A percentile compares a stretch with the other conserved stretches of the same genome.
phyloP scores from a whole-genome alignment of 495 filamentous ascomycete species.

The Neurospora tetrasperma region DNA sequence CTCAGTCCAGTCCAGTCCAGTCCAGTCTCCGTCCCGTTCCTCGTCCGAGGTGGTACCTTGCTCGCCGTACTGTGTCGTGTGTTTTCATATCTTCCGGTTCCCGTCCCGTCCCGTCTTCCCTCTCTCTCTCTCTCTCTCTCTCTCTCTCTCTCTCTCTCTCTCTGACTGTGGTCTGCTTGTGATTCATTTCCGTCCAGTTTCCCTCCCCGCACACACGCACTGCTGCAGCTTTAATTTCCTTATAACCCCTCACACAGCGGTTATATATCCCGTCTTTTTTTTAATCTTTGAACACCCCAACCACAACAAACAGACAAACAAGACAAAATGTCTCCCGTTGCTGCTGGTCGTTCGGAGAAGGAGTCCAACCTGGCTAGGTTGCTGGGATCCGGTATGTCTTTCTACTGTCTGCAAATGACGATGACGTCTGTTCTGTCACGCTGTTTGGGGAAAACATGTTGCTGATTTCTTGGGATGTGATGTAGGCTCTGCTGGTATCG shows the following conservation, averaged over 20 bases:
- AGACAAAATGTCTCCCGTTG: constrained; percentile 38
- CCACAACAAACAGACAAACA: neutral
- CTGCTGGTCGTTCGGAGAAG: constrained; percentile 54
- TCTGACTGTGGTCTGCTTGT: neutral
- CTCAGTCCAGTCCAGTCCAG: neutral
- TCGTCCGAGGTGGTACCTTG: neutral
- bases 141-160: too few species aligned
- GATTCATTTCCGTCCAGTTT: neutral
- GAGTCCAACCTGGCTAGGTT: constrained; percentile 83
- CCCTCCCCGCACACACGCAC: neutral
- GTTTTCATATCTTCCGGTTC: neutral
- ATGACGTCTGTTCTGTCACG: neutral
- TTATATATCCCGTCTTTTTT: neutral
- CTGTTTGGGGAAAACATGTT: neutral
- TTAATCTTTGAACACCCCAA: neutral
- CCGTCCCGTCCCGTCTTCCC: constrained; percentile 1
- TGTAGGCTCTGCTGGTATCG: constrained; percentile 83
- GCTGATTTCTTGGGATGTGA: neutral
- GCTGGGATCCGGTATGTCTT: constrained; percentile 71
- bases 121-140: too few species aligned
- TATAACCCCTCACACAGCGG: neutral
- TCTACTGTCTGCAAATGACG: neutral
- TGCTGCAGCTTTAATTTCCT: neutral
- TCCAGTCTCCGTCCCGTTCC: neutral
- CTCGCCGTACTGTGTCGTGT: neutral